phyloP scores from a whole-genome alignment of 495 filamentous ascomycete genomes.

The Cercophora newfieldiana region DNA sequence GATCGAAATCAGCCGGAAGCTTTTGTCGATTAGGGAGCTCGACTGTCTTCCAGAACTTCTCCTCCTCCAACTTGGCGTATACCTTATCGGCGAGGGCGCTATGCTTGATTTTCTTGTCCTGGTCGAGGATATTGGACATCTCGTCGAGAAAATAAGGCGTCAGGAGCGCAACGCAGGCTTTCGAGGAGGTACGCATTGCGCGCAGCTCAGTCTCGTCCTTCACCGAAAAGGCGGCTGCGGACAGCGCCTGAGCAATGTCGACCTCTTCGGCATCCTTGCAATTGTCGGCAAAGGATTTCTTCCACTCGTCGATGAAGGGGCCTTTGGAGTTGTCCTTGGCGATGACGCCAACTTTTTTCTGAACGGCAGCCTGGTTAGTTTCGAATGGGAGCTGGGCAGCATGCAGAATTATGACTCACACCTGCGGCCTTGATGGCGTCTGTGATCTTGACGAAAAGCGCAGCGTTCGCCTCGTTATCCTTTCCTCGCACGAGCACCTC shows the following conservation, averaged over 20 bases:
- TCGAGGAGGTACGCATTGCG: conserved; percentile 86
- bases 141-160: conserved; percentile 94
- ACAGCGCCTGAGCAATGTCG: conserved; percentile 80
- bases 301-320: conserved; percentile 96
- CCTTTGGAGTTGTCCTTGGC: conserved; percentile 81
- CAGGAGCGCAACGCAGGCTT: conserved; percentile 89
- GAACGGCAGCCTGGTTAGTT: conserved; percentile 24
- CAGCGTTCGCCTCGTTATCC: conserved; percentile 83
- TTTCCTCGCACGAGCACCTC: conserved; percentile 89
- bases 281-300: conserved; percentile 70
- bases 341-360: conserved; percentile 88
- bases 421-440: conserved; percentile 85
- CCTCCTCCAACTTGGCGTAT: conserved; percentile 84
- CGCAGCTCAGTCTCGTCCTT: conserved; percentile 97
- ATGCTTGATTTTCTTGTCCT: conserved; percentile 95
- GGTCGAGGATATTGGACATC: conserved; percentile 92
- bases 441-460: conserved; percentile 76
- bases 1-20: conserved; percentile 82
- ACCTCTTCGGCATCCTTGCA: conserved; percentile 86
- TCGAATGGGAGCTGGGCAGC: background rate
- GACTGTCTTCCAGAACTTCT: conserved; percentile 86
- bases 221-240: conserved; percentile 79
- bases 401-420: conserved; percentile 53
- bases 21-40: conserved; percentile 66
- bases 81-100: conserved; percentile 79